Conservation (phyloP, 1,284 basidiomycete species). For the Rhizopogon parksii region DNA sequence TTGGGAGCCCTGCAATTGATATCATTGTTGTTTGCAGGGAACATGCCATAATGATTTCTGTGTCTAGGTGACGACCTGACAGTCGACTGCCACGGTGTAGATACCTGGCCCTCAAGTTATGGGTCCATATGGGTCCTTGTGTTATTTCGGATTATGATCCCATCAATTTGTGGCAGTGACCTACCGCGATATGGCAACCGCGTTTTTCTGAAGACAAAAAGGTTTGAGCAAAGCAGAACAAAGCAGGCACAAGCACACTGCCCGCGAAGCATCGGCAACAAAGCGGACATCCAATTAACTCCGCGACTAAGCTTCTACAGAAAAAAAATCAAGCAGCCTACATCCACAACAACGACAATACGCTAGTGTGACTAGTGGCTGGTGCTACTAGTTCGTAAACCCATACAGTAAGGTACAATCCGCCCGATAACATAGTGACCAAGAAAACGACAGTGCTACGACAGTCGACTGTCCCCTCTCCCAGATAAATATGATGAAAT, state of each 20-base stretch:
- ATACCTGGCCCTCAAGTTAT: neutral
- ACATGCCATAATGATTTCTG: neutral
- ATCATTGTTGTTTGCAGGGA: neutral
- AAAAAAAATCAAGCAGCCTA: constrained; percentile 1
- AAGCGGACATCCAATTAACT: neutral
- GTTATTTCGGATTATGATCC: neutral
- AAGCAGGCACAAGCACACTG: neutral
- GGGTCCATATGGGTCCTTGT: neutral
- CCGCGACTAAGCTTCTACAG: no score
- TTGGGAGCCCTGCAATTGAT: neutral
- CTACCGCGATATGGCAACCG: neutral
- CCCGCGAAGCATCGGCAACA: neutral
- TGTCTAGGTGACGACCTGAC: neutral
- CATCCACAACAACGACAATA: neutral
- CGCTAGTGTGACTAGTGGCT: neutral
- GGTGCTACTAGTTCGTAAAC: constrained; percentile 1
- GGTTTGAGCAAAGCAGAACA: neutral
- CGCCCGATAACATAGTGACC: constrained; percentile 12
- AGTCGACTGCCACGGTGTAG: neutral
- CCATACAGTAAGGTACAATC: constrained; percentile 4
- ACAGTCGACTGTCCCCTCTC: constrained; percentile 8
- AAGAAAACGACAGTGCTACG: constrained; percentile 4
- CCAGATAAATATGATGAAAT: constrained; percentile 16
- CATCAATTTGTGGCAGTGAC: no score
- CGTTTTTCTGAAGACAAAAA: no score